Evolutionary conservation across 495 filamentous ascomycete genomes (phyloP).

Genomic region (Articulospora tetracladia): DNA sequence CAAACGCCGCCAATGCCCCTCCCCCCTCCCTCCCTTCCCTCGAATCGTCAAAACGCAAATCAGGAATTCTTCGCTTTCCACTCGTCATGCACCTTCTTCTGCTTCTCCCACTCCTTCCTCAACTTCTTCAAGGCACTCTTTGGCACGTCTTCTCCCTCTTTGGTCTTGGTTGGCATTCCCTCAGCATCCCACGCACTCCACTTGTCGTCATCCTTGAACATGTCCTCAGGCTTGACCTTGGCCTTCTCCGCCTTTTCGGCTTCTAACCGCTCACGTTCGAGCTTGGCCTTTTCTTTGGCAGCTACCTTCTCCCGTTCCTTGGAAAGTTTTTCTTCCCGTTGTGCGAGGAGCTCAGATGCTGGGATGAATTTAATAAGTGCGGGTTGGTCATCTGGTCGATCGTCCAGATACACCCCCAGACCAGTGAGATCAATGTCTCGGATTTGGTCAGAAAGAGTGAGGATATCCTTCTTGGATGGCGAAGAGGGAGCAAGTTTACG

Average conservation of each 20-base stretch:
- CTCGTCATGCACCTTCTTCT: slow-evolving; percentile 81
- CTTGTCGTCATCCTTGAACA: slow-evolving; percentile 69
- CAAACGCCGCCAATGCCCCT: no score
- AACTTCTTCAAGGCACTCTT: slow-evolving; percentile 83
- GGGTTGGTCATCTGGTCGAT: slow-evolving; percentile 58
- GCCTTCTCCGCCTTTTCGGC: slow-evolving; percentile 60
- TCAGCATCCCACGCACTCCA: slow-evolving; percentile 83
- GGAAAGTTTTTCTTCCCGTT: slow-evolving; percentile 64
- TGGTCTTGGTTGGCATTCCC: slow-evolving; percentile 74
- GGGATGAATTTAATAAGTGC: slow-evolving; percentile 82
- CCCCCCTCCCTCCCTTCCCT: neutral
- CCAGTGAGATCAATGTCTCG: slow-evolving; percentile 77
- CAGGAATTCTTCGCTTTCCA: slow-evolving; percentile 11
- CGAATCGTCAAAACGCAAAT: neutral
- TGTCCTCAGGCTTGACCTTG: slow-evolving; percentile 60
- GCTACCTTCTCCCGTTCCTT: slow-evolving; percentile 48
- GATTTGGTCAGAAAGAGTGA: slow-evolving; percentile 71
- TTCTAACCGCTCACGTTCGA: slow-evolving; percentile 39
- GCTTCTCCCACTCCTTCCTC: slow-evolving; percentile 86
- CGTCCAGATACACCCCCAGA: slow-evolving; percentile 82
- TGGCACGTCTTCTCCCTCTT: slow-evolving; percentile 71
- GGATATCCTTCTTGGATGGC: slow-evolving; percentile 52
- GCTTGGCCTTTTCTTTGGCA: slow-evolving; percentile 46
- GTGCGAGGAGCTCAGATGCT: slow-evolving; percentile 65
- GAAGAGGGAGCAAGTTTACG: slow-evolving; percentile 55